Percentiles rank a stretch among this genome's conserved stretches.
phyloP scores from a whole-genome alignment of 441 rosid species.

The Pelargonium citronellum region DNA sequence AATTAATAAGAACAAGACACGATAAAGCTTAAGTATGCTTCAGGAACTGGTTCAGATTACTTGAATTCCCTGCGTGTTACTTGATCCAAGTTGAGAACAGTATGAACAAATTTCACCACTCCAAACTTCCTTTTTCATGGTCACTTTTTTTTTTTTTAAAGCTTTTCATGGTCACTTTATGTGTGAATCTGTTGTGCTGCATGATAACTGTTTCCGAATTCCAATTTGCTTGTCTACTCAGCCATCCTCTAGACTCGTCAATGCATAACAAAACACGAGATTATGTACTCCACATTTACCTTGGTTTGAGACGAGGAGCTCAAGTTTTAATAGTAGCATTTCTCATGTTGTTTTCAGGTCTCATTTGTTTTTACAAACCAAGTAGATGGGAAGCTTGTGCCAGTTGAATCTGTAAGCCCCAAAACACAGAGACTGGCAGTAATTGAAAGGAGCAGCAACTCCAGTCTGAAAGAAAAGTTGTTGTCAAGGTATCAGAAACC shows the following conservation, averaged over 20 bases:
- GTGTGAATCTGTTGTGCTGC: too few relatives aligned
- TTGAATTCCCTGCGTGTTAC: too few relatives aligned
- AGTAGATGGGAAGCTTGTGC: slow-evolving; percentile 85
- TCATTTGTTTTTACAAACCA: slow-evolving; percentile 86
- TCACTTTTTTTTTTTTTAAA: too few relatives aligned
- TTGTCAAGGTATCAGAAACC: slow-evolving; percentile 38
- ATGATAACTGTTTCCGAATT: not conserved
- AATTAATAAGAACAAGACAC: too few relatives aligned
- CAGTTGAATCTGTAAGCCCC: slow-evolving; percentile 49
- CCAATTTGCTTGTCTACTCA: not conserved
- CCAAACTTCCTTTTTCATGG: too few relatives aligned
- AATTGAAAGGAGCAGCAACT: slow-evolving; percentile 9
- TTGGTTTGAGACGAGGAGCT: not conserved
- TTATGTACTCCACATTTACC: not conserved
- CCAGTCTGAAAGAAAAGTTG: slow-evolving; percentile 23
- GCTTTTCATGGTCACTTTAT: too few relatives aligned
- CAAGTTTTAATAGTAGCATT: not conserved
- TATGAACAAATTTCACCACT: too few relatives aligned
- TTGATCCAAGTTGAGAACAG: too few relatives aligned
- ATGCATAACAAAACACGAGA: not conserved
- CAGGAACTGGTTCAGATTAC: too few relatives aligned
- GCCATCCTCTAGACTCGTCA: not conserved
- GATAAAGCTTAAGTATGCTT: too few relatives aligned
- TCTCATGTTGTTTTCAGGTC: slow-evolving; percentile 47
- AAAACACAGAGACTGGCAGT: slow-evolving; percentile 29